Conservation (phyloP, 2,329 filamentous ascomycete genomes). For the Fusarium brachygibbosum region DNA sequence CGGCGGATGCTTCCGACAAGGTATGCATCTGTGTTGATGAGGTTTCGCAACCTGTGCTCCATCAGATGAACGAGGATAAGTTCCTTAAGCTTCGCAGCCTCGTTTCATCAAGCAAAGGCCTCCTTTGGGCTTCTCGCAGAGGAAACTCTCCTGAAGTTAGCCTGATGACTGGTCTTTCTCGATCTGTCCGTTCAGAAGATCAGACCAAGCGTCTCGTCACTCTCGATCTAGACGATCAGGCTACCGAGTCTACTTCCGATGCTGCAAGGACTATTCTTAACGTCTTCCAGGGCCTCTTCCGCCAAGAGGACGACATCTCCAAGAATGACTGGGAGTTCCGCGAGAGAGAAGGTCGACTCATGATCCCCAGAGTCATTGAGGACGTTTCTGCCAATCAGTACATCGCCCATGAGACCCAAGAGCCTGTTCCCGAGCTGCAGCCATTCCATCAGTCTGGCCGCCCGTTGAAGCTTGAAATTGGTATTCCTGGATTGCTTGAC, state of each 20-base stretch:
- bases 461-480: slow-evolving; percentile 3
- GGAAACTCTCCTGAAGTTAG: background rate
- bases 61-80: background rate
- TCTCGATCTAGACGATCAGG: background rate
- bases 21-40: slow-evolving; percentile 4
- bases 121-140: background rate
- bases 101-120: background rate
- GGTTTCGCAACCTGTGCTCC: background rate
- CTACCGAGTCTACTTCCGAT: background rate
- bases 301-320: background rate
- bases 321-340: slow-evolving; percentile 9
- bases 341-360: slow-evolving; percentile 2
- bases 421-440: background rate
- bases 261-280: background rate
- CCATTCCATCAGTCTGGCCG: slow-evolving; percentile 1
- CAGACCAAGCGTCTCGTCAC: slow-evolving; percentile 6
- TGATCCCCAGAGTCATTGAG: background rate
- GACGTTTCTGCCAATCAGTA: slow-evolving; percentile 7
- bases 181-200: slow-evolving; percentile 4
- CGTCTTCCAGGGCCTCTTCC: background rate
- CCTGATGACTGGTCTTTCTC: background rate
- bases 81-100: background rate
- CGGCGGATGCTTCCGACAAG: background rate
- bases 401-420: slow-evolving; percentile 4
- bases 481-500: background rate